These are phyloP conservation scores for Acidomyces sp. DNA, from an alignment of 495 filamentous ascomycete species.

Conservation along the genomic window DNA sequence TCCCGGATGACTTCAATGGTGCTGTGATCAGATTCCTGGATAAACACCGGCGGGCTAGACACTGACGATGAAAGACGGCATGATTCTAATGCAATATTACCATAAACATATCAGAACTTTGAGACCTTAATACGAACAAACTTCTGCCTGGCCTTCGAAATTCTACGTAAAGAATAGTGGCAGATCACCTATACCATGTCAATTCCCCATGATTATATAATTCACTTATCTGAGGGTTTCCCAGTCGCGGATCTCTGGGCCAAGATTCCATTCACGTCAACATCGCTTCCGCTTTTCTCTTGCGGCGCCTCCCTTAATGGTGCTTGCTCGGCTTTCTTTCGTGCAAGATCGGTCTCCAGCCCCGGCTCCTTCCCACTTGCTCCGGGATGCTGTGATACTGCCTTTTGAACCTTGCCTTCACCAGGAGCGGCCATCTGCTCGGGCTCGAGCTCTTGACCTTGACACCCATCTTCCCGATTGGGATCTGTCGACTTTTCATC, in stretches of 20 bases:
- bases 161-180: too few species aligned
- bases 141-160: too few species aligned
- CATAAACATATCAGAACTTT: too few species aligned
- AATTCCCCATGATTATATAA: too few species aligned
- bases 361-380: conserved; percentile 20
- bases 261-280: conserved; percentile 27
- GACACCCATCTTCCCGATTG: conserved; percentile 26
- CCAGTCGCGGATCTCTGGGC: conserved; percentile 32
- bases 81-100: too few species aligned
- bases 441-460: conserved; percentile 28
- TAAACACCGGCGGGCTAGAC: too few species aligned
- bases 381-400: conserved; percentile 15
- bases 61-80: too few species aligned
- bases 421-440: conserved; percentile 29
- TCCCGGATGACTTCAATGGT: conserved; percentile 20
- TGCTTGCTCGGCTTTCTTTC: conserved; percentile 34
- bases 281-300: conserved; percentile 20
- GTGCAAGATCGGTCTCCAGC: conserved; percentile 29
- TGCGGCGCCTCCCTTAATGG: conserved; percentile 24
- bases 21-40: conserved; percentile 8
- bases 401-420: conserved; percentile 28
- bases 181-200: too few species aligned
- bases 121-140: too few species aligned
- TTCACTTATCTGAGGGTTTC: conserved; percentile 28
- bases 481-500: conserved; percentile 26